Base-by-base conservation (phyloP, 2,329 filamentous ascomycete species). In the Plenodomus lindquistii region DNA sequence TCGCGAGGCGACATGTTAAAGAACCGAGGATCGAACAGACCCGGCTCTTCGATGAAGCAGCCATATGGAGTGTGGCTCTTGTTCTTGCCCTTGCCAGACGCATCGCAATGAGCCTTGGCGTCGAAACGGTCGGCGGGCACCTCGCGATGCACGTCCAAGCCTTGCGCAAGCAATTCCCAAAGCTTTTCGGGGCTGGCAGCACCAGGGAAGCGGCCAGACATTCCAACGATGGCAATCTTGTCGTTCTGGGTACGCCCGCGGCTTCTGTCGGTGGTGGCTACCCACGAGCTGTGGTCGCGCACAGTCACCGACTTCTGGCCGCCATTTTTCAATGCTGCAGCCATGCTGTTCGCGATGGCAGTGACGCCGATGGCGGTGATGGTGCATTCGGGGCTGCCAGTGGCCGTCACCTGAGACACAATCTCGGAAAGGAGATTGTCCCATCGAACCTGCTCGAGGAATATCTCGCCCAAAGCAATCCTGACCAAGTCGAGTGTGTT, bases 1-100 rank as follows among this genome's bases (percentile, higher is more conserved):
- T 93, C 88, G 59, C 87, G 83, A 5, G 88, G 88, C 29, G 88
- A 91, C 85, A 93, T 91, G 72, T 91, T 91, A 81, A 93, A 93
- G 74, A 93, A 92, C 1, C 86, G 80, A n/a, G 87, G 85, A 61
- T 93, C 89, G 63, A 93, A 93, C 40, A 87, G 77, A 46, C 87
- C 87, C 0, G 88, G 88, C 52, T 91, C 82, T 53, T 90, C 84
- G 57, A 90, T 82, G 74, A 85, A 91, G 74, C 87, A 89, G 15
- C 88, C 88, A 60, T 85, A 90, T 2, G 85, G 86, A 1, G 87
- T 90, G 70, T 89, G 85, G 44, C 84, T 88, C 48, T 88, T 91
- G 75, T 91, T 92, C 69, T 85, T 85, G 24, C 77, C 80, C 70
- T 90, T 90, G 18, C 87, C 86, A 5, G 84, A 85, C 4, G 85